These are phyloP conservation scores for Didymella lethalis DNA, from an alignment of 2,329 filamentous ascomycete genomes.

Conservation along the genomic window DNA sequence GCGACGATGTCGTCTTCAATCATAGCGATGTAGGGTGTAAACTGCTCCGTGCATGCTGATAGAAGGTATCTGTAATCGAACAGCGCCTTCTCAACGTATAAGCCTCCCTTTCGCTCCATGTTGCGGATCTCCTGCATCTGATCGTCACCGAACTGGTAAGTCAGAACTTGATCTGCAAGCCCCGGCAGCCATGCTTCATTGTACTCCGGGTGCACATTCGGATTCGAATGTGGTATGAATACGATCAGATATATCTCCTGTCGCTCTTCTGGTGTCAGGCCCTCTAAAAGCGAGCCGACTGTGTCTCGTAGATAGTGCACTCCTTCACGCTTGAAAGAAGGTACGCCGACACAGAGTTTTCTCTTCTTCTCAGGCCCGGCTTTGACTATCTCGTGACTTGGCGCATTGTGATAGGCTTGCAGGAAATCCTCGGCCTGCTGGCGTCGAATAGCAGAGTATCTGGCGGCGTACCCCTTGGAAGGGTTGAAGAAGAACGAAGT, in stretches of 20 bases:
- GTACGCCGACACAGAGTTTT: constrained; percentile 56
- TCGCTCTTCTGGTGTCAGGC: constrained; percentile 53
- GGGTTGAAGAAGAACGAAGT: constrained; percentile 50
- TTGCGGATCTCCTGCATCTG: constrained; percentile 47
- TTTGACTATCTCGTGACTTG: constrained; percentile 28
- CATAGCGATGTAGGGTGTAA: constrained; percentile 54
- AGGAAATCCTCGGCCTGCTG: constrained; percentile 43
- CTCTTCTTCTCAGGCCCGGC: constrained; percentile 26
- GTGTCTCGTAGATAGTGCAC: constrained; percentile 53
- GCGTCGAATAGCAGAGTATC: constrained; percentile 43
- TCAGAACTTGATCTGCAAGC: constrained; percentile 53
- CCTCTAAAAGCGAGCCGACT: constrained; percentile 56
- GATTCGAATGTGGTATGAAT: constrained; percentile 56
- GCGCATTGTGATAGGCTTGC: constrained; percentile 25
- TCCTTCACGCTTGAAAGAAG: constrained; percentile 52
- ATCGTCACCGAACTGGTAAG: constrained; percentile 50
- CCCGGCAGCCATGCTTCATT: constrained; percentile 52
- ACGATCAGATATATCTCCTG: constrained; percentile 53
- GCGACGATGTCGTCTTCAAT: constrained; percentile 59
- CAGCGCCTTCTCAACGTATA: constrained; percentile 52
- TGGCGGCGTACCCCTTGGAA: constrained; percentile 41
- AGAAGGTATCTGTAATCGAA: constrained; percentile 57
- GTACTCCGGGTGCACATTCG: constrained; percentile 52
- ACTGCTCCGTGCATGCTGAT: constrained; percentile 50
- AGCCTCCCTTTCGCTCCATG: constrained; percentile 40